Conservation (phyloP, 2,329 filamentous ascomycete genomes). For the Diaporthe sp. region DNA sequence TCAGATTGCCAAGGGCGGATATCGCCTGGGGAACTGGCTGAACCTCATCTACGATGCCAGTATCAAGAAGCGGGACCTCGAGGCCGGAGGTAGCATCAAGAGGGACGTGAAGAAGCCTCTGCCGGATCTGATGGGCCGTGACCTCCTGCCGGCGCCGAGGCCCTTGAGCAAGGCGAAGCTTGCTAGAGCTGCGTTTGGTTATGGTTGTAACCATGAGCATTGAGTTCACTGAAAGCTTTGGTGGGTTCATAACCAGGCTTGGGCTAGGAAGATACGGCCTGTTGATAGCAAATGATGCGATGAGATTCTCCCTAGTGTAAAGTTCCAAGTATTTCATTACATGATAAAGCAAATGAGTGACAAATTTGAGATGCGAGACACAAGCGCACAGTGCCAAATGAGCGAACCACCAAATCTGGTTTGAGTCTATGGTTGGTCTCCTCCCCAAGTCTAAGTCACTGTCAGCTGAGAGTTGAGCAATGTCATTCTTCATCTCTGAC, state of each 20-base stretch:
- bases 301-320: not conserved
- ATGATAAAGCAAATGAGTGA: too few relatives aligned
- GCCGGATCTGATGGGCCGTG: slow-evolving; percentile 46
- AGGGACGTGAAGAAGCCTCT: slow-evolving; percentile 25
- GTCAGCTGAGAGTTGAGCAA: too few relatives aligned
- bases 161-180: slow-evolving; percentile 48
- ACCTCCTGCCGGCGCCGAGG: slow-evolving; percentile 46
- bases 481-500: too few relatives aligned
- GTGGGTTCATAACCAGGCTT: not conserved
- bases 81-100: not conserved
- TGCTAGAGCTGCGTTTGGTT: slow-evolving; percentile 45
- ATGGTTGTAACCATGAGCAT: slow-evolving; percentile 32
- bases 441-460: too few relatives aligned
- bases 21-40: slow-evolving; percentile 50
- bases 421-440: too few relatives aligned
- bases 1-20: slow-evolving; percentile 61
- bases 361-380: too few relatives aligned
- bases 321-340: not conserved
- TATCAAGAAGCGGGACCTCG: slow-evolving; percentile 43
- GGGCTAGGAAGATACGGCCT: not conserved
- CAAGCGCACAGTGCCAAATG: too few relatives aligned
- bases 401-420: too few relatives aligned
- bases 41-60: slow-evolving; percentile 46
- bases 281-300: not conserved
- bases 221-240: not conserved